phyloP scores from a whole-genome alignment of 2,329 filamentous ascomycete genomes.

The Lasiodiplodia theobromae region DNA sequence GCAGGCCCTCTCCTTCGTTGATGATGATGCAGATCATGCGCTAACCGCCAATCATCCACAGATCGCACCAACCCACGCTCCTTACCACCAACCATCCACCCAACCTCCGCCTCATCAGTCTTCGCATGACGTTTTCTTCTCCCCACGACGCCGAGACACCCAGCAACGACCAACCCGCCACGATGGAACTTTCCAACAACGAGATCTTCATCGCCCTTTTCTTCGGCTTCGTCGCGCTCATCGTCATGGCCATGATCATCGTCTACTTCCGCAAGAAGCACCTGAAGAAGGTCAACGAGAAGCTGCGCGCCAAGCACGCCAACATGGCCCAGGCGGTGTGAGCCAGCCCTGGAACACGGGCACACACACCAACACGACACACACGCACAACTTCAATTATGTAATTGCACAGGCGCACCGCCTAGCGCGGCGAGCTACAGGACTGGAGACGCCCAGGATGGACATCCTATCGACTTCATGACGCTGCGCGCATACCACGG shows the following conservation, averaged over 20 bases:
- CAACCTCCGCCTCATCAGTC: background rate
- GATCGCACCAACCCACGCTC: background rate
- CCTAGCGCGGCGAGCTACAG: too few species aligned
- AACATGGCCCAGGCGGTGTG: background rate
- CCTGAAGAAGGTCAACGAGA: constrained; percentile 11
- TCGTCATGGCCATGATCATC: constrained; percentile 3
- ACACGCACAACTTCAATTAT: background rate
- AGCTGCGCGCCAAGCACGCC: background rate
- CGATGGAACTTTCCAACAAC: constrained; percentile 4
- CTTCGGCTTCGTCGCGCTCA: constrained; percentile 6
- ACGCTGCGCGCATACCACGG: too few species aligned
- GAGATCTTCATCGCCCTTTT: constrained; percentile 18
- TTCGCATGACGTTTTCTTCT: background rate
- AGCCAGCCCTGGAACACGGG: background rate
- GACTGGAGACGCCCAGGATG: too few species aligned
- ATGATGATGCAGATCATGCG: background rate
- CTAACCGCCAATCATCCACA: background rate
- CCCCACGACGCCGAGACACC: background rate
- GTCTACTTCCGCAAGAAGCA: constrained; percentile 22
- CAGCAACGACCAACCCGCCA: background rate
- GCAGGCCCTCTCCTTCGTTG: too few species aligned
- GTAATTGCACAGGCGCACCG: too few species aligned
- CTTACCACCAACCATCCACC: background rate
- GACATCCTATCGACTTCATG: too few species aligned
- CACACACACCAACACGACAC: background rate